A percentile compares a stretch with the other conserved stretches of the same genome.
Conservation (phyloP, 306 rosid species). For the Corylus avellana region DNA sequence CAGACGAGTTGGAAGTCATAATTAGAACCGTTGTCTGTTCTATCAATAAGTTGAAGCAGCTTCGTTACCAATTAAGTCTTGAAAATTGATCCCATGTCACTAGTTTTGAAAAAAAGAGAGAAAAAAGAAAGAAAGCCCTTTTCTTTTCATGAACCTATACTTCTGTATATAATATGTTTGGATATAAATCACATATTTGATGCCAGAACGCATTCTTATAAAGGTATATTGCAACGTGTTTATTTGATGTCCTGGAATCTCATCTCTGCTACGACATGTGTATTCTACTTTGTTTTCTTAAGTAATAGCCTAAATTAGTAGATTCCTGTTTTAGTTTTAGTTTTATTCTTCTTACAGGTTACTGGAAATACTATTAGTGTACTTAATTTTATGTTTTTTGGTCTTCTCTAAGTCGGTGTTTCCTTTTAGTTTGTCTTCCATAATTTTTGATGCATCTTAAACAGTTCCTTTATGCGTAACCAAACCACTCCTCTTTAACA, state of each 20-base stretch:
- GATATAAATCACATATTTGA: not conserved
- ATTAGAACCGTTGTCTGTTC: not conserved
- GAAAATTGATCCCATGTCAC: not conserved
- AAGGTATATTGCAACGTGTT: not conserved
- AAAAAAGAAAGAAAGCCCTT: no score
- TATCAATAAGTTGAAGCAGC: not conserved
- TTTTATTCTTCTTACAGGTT: not conserved
- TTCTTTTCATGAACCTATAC: no score
- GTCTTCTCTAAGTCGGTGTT: not conserved
- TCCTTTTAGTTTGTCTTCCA: not conserved
- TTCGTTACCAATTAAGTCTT: not conserved
- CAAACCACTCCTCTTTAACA: not conserved
- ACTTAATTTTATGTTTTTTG: not conserved
- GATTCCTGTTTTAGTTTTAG: not conserved
- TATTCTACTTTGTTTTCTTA: not conserved
- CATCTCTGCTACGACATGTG: not conserved
- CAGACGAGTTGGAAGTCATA: not conserved
- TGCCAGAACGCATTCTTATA: not conserved
- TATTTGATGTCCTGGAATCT: not conserved
- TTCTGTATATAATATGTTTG: no score
- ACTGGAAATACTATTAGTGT: not conserved
- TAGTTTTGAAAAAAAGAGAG: not conserved
- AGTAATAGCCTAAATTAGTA: not conserved
- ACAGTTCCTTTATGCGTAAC: not conserved
- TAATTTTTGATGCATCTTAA: not conserved